phyloP scores from a whole-genome alignment of 371 early-diverging fungal species.

The Lichtheimia ornata region DNA sequence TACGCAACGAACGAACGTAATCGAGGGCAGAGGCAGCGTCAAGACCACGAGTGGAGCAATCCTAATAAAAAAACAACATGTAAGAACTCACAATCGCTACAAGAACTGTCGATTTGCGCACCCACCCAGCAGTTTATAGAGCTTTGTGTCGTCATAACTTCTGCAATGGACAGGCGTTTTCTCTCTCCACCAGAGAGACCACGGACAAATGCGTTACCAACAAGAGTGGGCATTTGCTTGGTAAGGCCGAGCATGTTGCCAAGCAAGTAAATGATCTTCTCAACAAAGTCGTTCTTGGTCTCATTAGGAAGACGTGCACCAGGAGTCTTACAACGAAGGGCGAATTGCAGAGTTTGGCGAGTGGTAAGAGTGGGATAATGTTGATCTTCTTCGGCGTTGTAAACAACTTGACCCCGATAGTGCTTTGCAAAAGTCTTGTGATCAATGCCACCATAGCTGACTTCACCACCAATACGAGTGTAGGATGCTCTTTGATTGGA shows the following conservation, averaged over 20 bases:
- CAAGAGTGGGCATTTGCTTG: constrained; percentile 75
- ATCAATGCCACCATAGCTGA: constrained; percentile 63
- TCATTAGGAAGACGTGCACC: constrained; percentile 52
- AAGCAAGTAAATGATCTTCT: constrained; percentile 51
- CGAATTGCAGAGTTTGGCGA: constrained; percentile 67
- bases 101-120: too few relatives aligned
- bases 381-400: constrained; percentile 72
- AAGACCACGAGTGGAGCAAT: constrained; percentile 87
- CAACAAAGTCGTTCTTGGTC: constrained; percentile 41
- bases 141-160: constrained; percentile 73
- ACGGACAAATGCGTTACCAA: constrained; percentile 82
- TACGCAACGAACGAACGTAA: constrained; percentile 68
- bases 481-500: constrained; percentile 64
- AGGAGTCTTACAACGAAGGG: constrained; percentile 70
- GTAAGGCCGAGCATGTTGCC: constrained; percentile 74
- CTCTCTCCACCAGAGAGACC: constrained; percentile 88
- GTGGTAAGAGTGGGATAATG: constrained; percentile 70
- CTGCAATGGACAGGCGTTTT: constrained; percentile 86
- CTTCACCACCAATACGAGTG: constrained; percentile 52
- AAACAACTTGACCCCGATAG: constrained; percentile 64
- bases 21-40: constrained; percentile 90
- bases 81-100: constrained; percentile 4
- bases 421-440: constrained; percentile 49
- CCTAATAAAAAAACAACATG: constrained; percentile 16
- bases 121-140: constrained; percentile 77